Conservation (phyloP, 2,329 filamentous ascomycete species). For the Coniella lustricola region DNA sequence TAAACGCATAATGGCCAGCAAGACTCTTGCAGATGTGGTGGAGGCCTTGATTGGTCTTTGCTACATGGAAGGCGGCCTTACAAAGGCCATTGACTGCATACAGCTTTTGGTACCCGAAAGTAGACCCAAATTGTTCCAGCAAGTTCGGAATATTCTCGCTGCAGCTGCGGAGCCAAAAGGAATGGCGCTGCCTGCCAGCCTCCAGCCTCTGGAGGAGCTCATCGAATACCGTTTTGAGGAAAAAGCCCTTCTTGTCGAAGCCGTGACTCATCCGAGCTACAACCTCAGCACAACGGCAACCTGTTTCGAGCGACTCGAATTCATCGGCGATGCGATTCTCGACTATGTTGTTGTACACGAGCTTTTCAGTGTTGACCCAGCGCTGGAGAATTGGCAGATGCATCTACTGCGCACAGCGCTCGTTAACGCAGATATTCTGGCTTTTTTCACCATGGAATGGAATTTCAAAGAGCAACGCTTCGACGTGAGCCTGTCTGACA, state of each 20-base stretch:
- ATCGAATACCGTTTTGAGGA: constrained; percentile 67
- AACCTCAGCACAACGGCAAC: constrained; percentile 37
- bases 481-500: constrained; percentile 5
- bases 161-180: constrained; percentile 28
- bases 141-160: constrained; percentile 35
- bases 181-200: constrained; percentile 30
- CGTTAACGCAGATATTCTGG: constrained; percentile 74
- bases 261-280: constrained; percentile 69
- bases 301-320: constrained; percentile 70
- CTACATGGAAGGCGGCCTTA: constrained; percentile 60
- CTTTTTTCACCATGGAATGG: constrained; percentile 64
- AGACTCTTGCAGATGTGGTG: constrained; percentile 79
- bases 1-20: constrained; percentile 54
- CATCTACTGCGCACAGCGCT: constrained; percentile 68
- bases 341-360: constrained; percentile 65
- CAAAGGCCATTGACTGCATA: constrained; percentile 57
- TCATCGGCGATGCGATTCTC: constrained; percentile 78
- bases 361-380: constrained; percentile 42
- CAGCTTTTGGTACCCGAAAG: constrained; percentile 49
- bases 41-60: constrained; percentile 78
- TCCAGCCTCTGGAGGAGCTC: constrained; percentile 52
- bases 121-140: neutral
- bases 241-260: constrained; percentile 64
- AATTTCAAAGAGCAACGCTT: constrained; percentile 27
- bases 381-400: constrained; percentile 52